These are phyloP conservation scores for Cladosporium phlei DNA, from an alignment of 2,329 filamentous ascomycete genomes.

Conservation along the genomic window DNA sequence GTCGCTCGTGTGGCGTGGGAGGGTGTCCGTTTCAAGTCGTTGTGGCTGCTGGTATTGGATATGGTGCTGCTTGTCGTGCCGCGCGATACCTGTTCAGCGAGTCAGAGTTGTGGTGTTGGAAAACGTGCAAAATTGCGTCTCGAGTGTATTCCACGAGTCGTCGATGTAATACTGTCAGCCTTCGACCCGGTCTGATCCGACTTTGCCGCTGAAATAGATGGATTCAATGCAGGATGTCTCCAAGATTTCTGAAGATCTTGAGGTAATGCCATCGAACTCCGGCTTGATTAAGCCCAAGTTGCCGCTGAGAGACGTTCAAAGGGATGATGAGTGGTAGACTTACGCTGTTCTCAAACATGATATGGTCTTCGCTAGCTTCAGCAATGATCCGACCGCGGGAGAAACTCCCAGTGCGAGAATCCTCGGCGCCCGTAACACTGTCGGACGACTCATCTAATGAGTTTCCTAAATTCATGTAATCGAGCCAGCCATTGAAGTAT, in stretches of 20 bases:
- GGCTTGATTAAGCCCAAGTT: too few relatives aligned
- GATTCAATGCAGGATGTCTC: too few relatives aligned
- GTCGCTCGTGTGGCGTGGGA: constrained; percentile 17
- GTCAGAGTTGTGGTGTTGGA: constrained; percentile 29
- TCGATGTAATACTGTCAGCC: too few relatives aligned
- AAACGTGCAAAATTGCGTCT: too few relatives aligned
- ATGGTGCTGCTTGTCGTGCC: constrained; percentile 16
- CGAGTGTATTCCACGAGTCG: too few relatives aligned
- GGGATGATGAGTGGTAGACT: constrained; percentile 13
- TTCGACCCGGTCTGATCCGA: too few relatives aligned
- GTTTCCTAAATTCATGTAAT: constrained; percentile 33
- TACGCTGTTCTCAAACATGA: constrained; percentile 39
- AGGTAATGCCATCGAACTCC: too few relatives aligned
- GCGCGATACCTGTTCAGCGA: neutral
- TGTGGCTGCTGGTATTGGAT: neutral
- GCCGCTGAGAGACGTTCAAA: too few relatives aligned
- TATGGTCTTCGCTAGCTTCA: constrained; percentile 23
- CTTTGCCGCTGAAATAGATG: too few relatives aligned
- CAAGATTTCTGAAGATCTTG: too few relatives aligned
- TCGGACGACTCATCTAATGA: neutral
- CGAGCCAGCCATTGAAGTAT: constrained; percentile 63
- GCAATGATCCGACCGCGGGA: constrained; percentile 18
- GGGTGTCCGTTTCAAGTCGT: constrained; percentile 1
- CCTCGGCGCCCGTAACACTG: neutral
- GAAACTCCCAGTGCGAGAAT: constrained; percentile 13